Percentiles rank a stretch among this genome's conserved stretches.
These are phyloP conservation scores for Clitopilus hobsonii DNA, from an alignment of 768 basidiomycete genomes.

Conservation along the genomic window DNA sequence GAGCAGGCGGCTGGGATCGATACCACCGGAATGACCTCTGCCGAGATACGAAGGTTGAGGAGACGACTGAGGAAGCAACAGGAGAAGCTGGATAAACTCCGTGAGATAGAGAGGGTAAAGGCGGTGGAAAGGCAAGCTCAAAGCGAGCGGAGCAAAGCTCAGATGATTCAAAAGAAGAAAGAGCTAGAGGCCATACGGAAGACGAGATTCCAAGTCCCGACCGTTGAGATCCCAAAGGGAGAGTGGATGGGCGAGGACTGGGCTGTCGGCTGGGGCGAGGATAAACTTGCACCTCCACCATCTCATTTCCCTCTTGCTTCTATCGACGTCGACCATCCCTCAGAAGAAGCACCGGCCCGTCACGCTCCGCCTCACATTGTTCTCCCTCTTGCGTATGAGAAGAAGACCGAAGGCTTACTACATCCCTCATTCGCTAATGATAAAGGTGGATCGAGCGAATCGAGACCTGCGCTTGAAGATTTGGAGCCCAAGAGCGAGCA, in stretches of 20 bases:
- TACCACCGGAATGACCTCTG: background rate
- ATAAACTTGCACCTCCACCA: slow-evolving; percentile 3
- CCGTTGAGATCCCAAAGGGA: background rate
- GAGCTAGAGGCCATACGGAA: background rate
- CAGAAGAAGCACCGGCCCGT: background rate
- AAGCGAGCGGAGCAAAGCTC: background rate
- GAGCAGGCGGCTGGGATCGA: background rate
- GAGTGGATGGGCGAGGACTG: background rate
- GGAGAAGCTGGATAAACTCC: background rate
- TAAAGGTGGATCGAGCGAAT: background rate
- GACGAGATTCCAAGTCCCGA: no score
- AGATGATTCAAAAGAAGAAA: background rate
- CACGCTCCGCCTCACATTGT: slow-evolving; percentile 11
- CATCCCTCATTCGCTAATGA: slow-evolving; percentile 9
- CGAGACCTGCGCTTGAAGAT: slow-evolving; percentile 26
- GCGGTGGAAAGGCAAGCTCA: background rate
- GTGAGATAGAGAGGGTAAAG: background rate
- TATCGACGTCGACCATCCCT: background rate
- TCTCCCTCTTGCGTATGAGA: background rate
- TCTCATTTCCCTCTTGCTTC: background rate
- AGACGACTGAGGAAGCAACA: background rate
- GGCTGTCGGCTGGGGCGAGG: slow-evolving; percentile 16
- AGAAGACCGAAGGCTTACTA: slow-evolving; percentile 26
- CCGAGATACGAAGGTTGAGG: background rate
- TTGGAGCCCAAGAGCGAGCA: slow-evolving; percentile 37